Evolutionary conservation across 1,284 basidiomycete species (phyloP).

Genomic region (Mycosarcoma maydis): DNA sequence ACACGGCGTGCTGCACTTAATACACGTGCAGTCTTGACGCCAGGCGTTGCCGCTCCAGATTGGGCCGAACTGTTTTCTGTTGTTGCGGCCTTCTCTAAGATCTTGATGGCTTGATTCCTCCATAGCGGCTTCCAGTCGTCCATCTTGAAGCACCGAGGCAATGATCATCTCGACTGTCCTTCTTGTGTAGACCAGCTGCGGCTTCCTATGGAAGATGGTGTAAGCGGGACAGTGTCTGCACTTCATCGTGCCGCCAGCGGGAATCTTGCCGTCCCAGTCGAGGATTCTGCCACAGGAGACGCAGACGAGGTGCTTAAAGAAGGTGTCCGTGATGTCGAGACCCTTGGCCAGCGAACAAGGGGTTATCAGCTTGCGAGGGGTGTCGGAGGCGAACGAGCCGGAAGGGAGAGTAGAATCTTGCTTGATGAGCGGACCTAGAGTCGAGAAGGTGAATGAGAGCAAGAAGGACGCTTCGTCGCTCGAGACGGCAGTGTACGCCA

Average conservation of each 20-base stretch:
- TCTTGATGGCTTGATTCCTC: neutral
- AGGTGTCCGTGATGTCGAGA: neutral
- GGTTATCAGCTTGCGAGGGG: neutral
- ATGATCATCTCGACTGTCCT: neutral
- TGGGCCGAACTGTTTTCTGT: neutral
- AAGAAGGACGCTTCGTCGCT: neutral
- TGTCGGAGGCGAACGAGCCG: neutral
- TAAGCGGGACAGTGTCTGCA: neutral
- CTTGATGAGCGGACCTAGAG: neutral
- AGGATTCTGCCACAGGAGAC: neutral
- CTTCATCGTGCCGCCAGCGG: neutral
- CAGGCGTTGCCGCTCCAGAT: neutral
- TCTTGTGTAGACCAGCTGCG: neutral
- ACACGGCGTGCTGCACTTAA: neutral
- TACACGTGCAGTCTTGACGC: neutral
- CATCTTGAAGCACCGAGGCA: neutral
- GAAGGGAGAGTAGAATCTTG: neutral
- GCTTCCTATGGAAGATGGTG: neutral
- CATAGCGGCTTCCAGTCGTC: neutral
- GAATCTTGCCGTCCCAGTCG: neutral
- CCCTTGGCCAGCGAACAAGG: neutral
- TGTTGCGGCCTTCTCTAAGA: neutral
- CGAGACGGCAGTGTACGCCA: neutral
- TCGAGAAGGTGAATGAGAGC: neutral
- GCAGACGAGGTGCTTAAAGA: neutral